A percentile compares a stretch with the other conserved stretches of the same genome.
phyloP scores from a whole-genome alignment of 495 filamentous ascomycete species.

The Talaromyces adpressus region DNA sequence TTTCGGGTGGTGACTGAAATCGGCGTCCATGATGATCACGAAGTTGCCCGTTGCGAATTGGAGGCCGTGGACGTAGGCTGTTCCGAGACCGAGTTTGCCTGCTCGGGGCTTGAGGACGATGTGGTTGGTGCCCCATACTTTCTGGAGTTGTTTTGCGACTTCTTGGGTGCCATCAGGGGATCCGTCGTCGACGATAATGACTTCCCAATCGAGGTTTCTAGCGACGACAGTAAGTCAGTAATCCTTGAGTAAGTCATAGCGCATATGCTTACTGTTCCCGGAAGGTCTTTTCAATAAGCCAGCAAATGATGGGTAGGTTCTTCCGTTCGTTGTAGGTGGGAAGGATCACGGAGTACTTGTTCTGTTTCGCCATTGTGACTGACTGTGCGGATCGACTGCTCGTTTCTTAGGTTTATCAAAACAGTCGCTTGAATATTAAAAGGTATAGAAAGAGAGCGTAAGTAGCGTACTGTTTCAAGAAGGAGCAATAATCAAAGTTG shows the following conservation, averaged over 20 bases:
- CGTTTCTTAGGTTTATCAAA: not conserved
- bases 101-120: constrained; percentile 79
- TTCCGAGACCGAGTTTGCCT: constrained; percentile 93
- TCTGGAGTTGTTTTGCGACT: constrained; percentile 81
- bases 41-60: constrained; percentile 83
- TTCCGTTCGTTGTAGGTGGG: constrained; percentile 97
- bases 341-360: constrained; percentile 95
- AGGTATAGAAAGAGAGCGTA: not conserved
- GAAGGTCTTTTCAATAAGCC: constrained; percentile 88
- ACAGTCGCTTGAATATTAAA: not conserved
- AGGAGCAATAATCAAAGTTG: not conserved
- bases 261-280: constrained; percentile 50
- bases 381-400: not conserved
- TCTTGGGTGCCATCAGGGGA: constrained; percentile 93
- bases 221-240: not conserved
- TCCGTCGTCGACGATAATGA: constrained; percentile 95
- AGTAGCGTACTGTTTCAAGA: not conserved
- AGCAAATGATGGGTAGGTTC: constrained; percentile 93
- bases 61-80: constrained; percentile 93
- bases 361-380: constrained; percentile 35
- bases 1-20: constrained; percentile 97
- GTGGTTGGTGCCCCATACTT: constrained; percentile 64
- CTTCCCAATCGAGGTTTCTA: constrained; percentile 93
- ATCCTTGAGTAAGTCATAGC: not conserved
- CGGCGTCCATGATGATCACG: constrained; percentile 99